Evolutionary conservation across 2,329 filamentous ascomycete genomes (phyloP).

Genomic region (Diaporthe australafricana): DNA sequence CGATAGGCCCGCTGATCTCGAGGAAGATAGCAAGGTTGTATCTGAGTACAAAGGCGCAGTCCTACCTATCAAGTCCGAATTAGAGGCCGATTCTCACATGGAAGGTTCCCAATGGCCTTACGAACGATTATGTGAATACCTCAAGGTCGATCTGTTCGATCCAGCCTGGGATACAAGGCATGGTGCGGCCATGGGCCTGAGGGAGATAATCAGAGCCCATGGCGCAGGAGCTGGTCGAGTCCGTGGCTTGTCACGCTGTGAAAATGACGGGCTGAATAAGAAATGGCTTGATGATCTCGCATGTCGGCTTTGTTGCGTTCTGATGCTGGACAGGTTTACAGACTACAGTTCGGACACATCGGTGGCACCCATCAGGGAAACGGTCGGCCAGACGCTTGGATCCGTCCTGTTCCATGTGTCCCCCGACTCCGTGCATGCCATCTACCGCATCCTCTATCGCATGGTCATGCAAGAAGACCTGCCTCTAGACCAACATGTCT

Average conservation of each 20-base stretch:
- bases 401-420: conserved; percentile 89
- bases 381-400: conserved; percentile 92
- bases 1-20: conserved; percentile 79
- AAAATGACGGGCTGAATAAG: conserved; percentile 85
- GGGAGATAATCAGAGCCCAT: conserved; percentile 93
- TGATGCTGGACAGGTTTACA: conserved; percentile 97
- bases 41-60: conserved; percentile 93
- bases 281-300: conserved; percentile 94
- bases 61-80: conserved; percentile 81
- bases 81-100: conserved; percentile 81
- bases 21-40: conserved; percentile 92
- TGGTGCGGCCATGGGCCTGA: conserved; percentile 92
- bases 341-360: conserved; percentile 98
- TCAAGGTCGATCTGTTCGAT: conserved; percentile 94
- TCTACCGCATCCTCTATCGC: conserved; percentile 86
- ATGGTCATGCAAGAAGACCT: conserved; percentile 94
- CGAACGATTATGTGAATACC: conserved; percentile 91
- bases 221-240: conserved; percentile 86
- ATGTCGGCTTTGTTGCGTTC: conserved; percentile 93
- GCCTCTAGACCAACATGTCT: conserved; percentile 78
- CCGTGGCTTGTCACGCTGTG: conserved; percentile 73
- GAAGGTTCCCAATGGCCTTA: conserved; percentile 93
- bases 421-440: conserved; percentile 80
- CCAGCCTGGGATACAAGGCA: conserved; percentile 95
- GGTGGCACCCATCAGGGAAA: conserved; percentile 95